Evolutionary conservation across 768 basidiomycete genomes (phyloP).

Genomic region (Mycena vitilis): DNA sequence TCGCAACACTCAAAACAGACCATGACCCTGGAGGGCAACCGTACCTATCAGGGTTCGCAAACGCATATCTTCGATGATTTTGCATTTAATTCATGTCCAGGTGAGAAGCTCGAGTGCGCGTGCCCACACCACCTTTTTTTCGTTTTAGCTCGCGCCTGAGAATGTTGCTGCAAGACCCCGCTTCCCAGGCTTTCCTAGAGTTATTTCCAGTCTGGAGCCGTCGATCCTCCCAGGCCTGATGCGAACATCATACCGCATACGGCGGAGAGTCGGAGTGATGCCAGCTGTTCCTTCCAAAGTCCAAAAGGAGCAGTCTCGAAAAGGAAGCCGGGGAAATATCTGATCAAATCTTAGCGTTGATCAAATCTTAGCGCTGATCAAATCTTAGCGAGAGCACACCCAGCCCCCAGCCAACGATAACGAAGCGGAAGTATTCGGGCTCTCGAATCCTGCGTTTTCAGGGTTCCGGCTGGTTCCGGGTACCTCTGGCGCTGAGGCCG

Average conservation of each 20-base stretch:
- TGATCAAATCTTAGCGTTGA: conserved; percentile 3
- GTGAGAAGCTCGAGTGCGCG: background rate
- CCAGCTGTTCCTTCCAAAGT: conserved; percentile 6
- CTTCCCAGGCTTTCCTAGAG: conserved; percentile 7
- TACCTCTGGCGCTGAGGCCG: background rate
- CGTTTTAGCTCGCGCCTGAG: conserved; percentile 1
- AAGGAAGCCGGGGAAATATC: conserved; percentile 3
- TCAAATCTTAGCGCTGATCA: conserved; percentile 25
- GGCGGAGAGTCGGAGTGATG: background rate
- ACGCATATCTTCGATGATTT: background rate
- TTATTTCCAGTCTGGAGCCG: conserved; percentile 22
- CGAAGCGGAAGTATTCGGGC: background rate
- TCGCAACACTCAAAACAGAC: too few relatives aligned
- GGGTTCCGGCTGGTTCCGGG: too few relatives aligned
- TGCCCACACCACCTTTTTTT: background rate
- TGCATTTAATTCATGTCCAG: background rate
- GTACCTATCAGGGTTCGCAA: too few relatives aligned
- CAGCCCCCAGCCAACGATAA: background rate
- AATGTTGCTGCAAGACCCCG: conserved; percentile 13
- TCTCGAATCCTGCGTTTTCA: background rate
- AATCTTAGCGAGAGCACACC: conserved; percentile 15
- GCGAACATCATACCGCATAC: conserved; percentile 23
- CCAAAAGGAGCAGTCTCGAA: conserved; percentile 28
- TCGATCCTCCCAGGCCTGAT: conserved; percentile 33
- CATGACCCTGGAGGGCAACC: too few relatives aligned